A percentile compares a stretch with the other conserved stretches of the same genome.
These are phyloP conservation scores for Backusella morwellensis DNA, from an alignment of 192 early-diverging fungal genomes.

Conservation along the genomic window DNA sequence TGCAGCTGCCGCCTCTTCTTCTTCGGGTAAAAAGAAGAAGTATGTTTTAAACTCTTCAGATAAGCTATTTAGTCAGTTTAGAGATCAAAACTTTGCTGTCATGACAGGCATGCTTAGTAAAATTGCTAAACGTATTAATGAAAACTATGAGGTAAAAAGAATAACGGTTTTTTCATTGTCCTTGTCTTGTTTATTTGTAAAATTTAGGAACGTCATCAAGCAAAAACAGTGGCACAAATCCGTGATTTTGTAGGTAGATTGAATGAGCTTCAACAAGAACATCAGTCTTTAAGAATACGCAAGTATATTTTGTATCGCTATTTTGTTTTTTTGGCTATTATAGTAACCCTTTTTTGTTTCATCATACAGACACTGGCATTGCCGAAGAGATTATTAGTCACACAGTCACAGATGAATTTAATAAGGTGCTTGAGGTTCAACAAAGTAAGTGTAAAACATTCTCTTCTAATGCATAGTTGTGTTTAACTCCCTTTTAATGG, in stretches of 20 bases:
- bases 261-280: slow-evolving; percentile 79
- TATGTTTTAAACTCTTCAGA: slow-evolving; percentile 81
- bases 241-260: slow-evolving; percentile 91
- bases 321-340: no score
- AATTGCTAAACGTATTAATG: slow-evolving; percentile 82
- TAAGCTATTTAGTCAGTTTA: slow-evolving; percentile 73
- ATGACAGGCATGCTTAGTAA: slow-evolving; percentile 83
- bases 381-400: slow-evolving; percentile 81
- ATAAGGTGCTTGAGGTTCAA: slow-evolving; percentile 81
- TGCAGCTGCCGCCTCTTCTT: slow-evolving; percentile 16
- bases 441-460: slow-evolving; percentile 60
- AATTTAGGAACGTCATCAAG: slow-evolving; percentile 74
- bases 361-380: slow-evolving; percentile 61
- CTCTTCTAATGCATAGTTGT: no score
- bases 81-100: slow-evolving; percentile 90
- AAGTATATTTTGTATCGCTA: neutral
- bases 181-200: neutral
- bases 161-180: neutral
- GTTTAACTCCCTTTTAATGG: no score
- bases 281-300: slow-evolving; percentile 81
- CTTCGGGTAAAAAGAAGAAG: slow-evolving; percentile 65
- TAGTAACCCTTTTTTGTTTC: neutral
- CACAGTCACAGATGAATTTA: slow-evolving; percentile 83
- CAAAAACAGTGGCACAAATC: slow-evolving; percentile 88
- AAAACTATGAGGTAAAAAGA: slow-evolving; percentile 73